A percentile compares a stretch with the other conserved stretches of the same genome.
Conservation (phyloP, 2,329 filamentous ascomycete genomes). For the Onygenales sp. region DNA sequence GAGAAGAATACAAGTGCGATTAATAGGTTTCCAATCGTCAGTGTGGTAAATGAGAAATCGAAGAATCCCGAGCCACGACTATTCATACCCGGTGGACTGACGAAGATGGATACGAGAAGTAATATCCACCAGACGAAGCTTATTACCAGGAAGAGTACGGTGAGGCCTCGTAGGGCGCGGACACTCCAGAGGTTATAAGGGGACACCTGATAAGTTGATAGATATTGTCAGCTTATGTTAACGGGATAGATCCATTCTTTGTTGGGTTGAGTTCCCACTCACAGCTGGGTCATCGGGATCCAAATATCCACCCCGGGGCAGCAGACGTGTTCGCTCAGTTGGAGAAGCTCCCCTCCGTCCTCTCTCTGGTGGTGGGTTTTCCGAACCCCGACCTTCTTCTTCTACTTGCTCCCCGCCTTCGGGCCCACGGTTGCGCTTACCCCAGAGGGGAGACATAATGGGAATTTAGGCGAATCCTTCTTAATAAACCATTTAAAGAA, state of each 20-base stretch:
- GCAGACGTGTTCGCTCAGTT: slow-evolving; percentile 56
- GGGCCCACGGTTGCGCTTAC: slow-evolving; percentile 7
- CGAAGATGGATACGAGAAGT: slow-evolving; percentile 79
- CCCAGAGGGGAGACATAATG: slow-evolving; percentile 19
- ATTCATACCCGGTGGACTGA: slow-evolving; percentile 78
- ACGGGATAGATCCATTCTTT: background rate
- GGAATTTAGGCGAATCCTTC: slow-evolving; percentile 4
- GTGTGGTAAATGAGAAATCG: slow-evolving; percentile 70
- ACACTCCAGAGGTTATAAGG: slow-evolving; percentile 95
- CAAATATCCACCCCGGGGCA: slow-evolving; percentile 59
- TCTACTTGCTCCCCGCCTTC: background rate
- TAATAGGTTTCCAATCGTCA: slow-evolving; percentile 66
- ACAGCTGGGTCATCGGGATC: slow-evolving; percentile 76
- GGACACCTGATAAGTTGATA: slow-evolving; percentile 45
- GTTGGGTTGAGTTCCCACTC: slow-evolving; percentile 21
- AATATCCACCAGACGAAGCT: slow-evolving; percentile 90
- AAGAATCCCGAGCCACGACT: slow-evolving; percentile 88
- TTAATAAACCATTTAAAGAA: background rate
- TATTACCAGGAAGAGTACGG: slow-evolving; percentile 63
- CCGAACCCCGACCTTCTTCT: background rate
- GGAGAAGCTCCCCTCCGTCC: slow-evolving; percentile 20
- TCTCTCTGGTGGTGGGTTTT: background rate
- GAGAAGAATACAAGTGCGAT: slow-evolving; percentile 80
- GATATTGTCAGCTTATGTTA: no score
- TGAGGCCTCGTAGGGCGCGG: slow-evolving; percentile 67